Evolutionary conservation across 768 basidiomycete species (phyloP).

Genomic region (Mycena albidolilacea): DNA sequence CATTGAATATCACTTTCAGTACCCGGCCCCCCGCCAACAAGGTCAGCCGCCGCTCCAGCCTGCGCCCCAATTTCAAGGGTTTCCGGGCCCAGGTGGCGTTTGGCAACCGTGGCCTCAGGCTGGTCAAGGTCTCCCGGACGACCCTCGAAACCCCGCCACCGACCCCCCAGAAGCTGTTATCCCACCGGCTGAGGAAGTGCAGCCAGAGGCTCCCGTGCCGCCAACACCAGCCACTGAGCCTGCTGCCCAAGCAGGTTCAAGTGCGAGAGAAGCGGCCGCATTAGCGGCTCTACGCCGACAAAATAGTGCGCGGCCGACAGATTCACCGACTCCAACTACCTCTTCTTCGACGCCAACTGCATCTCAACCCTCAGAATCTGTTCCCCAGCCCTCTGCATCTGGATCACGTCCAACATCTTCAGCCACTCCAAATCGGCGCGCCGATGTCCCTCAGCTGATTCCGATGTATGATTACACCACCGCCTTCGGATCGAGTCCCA

Average conservation of each 20-base stretch:
- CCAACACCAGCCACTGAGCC: slow-evolving; percentile 22
- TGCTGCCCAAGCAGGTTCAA: slow-evolving; percentile 34
- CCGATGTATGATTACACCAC: slow-evolving; percentile 49
- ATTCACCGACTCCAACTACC: slow-evolving; percentile 23
- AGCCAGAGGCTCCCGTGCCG: background rate
- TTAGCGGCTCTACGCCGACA: slow-evolving; percentile 75
- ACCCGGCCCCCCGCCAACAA: slow-evolving; percentile 59
- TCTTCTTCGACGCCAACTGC: slow-evolving; percentile 28
- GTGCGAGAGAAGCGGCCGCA: slow-evolving; percentile 72
- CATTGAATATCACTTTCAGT: slow-evolving; percentile 77
- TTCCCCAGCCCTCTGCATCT: slow-evolving; percentile 8
- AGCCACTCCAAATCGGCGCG: slow-evolving; percentile 21
- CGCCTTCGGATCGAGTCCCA: slow-evolving; percentile 33
- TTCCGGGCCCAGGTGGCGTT: slow-evolving; percentile 73
- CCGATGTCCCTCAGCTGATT: slow-evolving; percentile 48
- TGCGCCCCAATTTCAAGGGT: slow-evolving; percentile 72
- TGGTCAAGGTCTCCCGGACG: slow-evolving; percentile 40
- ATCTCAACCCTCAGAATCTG: slow-evolving; percentile 12
- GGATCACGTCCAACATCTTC: slow-evolving; percentile 21
- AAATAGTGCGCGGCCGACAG: slow-evolving; percentile 39
- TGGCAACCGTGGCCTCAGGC: slow-evolving; percentile 76
- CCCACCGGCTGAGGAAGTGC: slow-evolving; percentile 24
- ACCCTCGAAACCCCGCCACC: slow-evolving; percentile 3
- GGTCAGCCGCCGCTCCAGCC: slow-evolving; percentile 57
- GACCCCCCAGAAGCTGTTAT: slow-evolving; percentile 7